Evolutionary conservation across 1,284 basidiomycete genomes (phyloP).

Genomic region (Austroboletus niveus): DNA sequence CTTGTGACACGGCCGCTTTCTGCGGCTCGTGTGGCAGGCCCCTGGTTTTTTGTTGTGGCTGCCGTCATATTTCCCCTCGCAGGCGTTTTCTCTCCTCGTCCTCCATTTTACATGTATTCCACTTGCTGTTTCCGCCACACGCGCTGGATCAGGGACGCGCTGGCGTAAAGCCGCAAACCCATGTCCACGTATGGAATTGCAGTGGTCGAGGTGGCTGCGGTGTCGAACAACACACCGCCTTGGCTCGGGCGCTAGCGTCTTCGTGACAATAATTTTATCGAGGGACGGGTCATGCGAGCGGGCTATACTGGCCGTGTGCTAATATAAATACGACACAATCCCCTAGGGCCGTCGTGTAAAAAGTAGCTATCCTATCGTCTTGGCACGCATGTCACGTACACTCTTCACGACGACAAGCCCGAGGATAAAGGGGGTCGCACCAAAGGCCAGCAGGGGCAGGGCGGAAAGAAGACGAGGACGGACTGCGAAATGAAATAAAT

Average conservation of each 20-base stretch:
- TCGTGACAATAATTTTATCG: constrained; percentile 1
- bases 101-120: constrained; percentile 15
- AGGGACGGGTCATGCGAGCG: constrained; percentile 3
- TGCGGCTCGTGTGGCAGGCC: constrained; percentile 15
- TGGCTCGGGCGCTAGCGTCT: not conserved
- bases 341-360: constrained; percentile 8
- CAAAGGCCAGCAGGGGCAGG: not conserved
- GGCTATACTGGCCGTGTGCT: not conserved
- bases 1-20: constrained; percentile 1
- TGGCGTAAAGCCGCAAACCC: constrained; percentile 17
- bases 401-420: not conserved
- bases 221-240: not conserved
- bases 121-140: constrained; percentile 5
- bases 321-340: not conserved
- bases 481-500: not conserved
- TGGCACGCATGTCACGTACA: too few species aligned
- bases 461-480: not conserved
- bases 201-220: constrained; percentile 4
- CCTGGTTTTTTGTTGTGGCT: constrained; percentile 8
- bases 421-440: not conserved
- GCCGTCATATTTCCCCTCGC: constrained; percentile 19
- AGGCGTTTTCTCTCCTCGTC: not conserved
- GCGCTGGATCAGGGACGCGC: constrained; percentile 9
- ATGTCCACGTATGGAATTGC: constrained; percentile 13
- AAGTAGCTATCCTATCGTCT: not conserved